phyloP scores from a whole-genome alignment of 306 rosid genomes.

The Lathyrus tuberosus region DNA sequence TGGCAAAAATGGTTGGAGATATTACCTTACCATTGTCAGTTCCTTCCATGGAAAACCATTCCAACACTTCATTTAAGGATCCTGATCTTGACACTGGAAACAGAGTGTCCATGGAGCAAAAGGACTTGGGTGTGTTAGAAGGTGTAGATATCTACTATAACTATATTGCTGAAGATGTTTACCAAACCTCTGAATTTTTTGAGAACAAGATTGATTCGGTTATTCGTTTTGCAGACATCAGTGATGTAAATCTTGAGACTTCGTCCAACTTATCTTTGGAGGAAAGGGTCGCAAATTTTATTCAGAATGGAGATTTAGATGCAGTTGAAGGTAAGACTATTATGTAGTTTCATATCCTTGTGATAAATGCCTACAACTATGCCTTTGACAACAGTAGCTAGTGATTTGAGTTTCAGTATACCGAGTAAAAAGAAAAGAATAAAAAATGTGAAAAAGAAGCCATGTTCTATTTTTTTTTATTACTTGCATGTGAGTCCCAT shows the following conservation, averaged over 20 bases:
- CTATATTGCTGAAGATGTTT: slow-evolving; percentile 43
- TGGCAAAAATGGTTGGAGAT: slow-evolving; percentile 44
- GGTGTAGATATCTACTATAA: slow-evolving; percentile 42
- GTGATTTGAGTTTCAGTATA: slow-evolving; percentile 38
- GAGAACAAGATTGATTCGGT: slow-evolving; percentile 36
- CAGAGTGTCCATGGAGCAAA: slow-evolving; percentile 40
- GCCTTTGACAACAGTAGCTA: slow-evolving; percentile 28
- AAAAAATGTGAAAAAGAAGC: slow-evolving; percentile 10
- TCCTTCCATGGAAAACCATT: slow-evolving; percentile 40
- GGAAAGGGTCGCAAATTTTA: slow-evolving; percentile 75
- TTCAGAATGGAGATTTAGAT: slow-evolving; percentile 80
- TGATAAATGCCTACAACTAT: slow-evolving; percentile 29
- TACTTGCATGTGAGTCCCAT: slow-evolving; percentile 6
- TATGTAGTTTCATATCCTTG: slow-evolving; percentile 13
- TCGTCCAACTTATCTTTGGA: slow-evolving; percentile 49
- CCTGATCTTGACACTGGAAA: slow-evolving; percentile 33
- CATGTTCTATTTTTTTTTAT: slow-evolving; percentile 17
- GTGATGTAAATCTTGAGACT: slow-evolving; percentile 35
- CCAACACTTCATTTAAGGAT: slow-evolving; percentile 36
- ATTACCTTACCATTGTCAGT: slow-evolving; percentile 29
- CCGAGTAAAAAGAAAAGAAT: not conserved
- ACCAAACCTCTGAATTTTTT: slow-evolving; percentile 39
- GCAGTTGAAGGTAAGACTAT: slow-evolving; percentile 62
- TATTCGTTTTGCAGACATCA: slow-evolving; percentile 43
- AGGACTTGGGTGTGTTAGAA: slow-evolving; percentile 37